Evolutionary conservation across 768 basidiomycete genomes (phyloP), one percentile per base, ranked within the genome.

Genomic region (Lenzites betulinus): DNA sequence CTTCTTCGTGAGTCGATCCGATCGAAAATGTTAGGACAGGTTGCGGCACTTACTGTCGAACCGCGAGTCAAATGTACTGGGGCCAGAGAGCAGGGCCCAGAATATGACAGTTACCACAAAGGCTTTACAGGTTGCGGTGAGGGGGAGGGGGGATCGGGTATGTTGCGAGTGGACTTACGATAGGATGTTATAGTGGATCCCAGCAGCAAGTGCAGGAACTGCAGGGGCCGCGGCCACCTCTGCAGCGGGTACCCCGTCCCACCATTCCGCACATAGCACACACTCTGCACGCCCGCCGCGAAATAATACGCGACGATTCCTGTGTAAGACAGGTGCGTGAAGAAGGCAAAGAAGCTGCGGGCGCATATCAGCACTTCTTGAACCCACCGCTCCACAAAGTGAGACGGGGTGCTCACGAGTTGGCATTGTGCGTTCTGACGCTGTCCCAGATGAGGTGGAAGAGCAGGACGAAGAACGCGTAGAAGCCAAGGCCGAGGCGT

Each of bases 301-400:
- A 79, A 85, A 70, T 84, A 83, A 71, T 89, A 90, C 22, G 86
- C 77, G 20, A 80, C 77, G 1, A 88, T 65, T 0, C 89, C 89
- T 38, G 83, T 81, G 59, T 83, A 87, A 0, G 84, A 79, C 1
- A 89, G 77, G 59, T 82, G 65, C 0, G 88, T 89, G 70, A 89
- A 89, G 72, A 84, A 89, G 8, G 82, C 81, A 64, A 86, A 79
- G 74, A 75, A 87, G 20, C 87, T 88, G 67, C 36, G 23, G n/a
- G 36, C 38, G 36, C 38, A 6, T 3, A 23, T 18, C 22, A 46
- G 44, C 44, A 26, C 23, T 3, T 23, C 49, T 15, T 26, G 20
- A 20, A 39, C 11, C 12, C 22, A 2, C 35, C 41, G 30, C 7
- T 11, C 16, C 33, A 39, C 7, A 44, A 8, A 35, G n/a, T n/a